Percentiles rank a stretch among this genome's conserved stretches.
These are phyloP conservation scores for Fomitopsis pulvina DNA, from an alignment of 768 basidiomycete species.

Conservation along the genomic window DNA sequence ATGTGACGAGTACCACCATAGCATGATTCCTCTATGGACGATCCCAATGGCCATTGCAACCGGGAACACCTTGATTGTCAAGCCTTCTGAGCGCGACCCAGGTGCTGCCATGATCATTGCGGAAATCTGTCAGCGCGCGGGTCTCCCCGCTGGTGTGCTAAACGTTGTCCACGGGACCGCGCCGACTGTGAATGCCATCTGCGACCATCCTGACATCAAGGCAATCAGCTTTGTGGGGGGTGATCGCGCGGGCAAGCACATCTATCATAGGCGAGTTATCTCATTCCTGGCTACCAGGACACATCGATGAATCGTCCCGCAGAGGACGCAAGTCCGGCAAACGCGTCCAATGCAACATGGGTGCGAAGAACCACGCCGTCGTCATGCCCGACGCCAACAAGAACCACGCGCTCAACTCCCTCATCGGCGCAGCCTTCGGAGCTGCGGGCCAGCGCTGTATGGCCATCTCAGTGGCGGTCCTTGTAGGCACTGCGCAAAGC, in stretches of 20 bases:
- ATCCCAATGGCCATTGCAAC: slow-evolving; percentile 85
- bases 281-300: no score
- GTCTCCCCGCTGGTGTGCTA: slow-evolving; percentile 81
- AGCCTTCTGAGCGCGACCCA: slow-evolving; percentile 95
- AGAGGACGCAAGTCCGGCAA: slow-evolving; percentile 86
- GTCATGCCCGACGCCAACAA: slow-evolving; percentile 95
- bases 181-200: slow-evolving; percentile 89
- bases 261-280: slow-evolving; percentile 67
- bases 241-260: slow-evolving; percentile 88
- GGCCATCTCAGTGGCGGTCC: slow-evolving; percentile 86
- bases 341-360: slow-evolving; percentile 82
- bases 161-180: slow-evolving; percentile 90
- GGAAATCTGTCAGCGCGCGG: slow-evolving; percentile 85
- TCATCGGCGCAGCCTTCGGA: slow-evolving; percentile 93
- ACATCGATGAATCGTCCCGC: not conserved
- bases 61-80: slow-evolving; percentile 91
- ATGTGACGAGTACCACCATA: slow-evolving; percentile 19
- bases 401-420: slow-evolving; percentile 86
- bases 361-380: slow-evolving; percentile 96
- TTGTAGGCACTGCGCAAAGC: slow-evolving; percentile 71
- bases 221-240: slow-evolving; percentile 97
- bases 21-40: slow-evolving; percentile 97
- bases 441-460: slow-evolving; percentile 98
- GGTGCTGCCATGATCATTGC: slow-evolving; percentile 98
- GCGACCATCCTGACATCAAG: slow-evolving; percentile 85